These are phyloP conservation scores for Actinomucor elegans DNA, from an alignment of 371 early-diverging fungal genomes.

Conservation along the genomic window DNA sequence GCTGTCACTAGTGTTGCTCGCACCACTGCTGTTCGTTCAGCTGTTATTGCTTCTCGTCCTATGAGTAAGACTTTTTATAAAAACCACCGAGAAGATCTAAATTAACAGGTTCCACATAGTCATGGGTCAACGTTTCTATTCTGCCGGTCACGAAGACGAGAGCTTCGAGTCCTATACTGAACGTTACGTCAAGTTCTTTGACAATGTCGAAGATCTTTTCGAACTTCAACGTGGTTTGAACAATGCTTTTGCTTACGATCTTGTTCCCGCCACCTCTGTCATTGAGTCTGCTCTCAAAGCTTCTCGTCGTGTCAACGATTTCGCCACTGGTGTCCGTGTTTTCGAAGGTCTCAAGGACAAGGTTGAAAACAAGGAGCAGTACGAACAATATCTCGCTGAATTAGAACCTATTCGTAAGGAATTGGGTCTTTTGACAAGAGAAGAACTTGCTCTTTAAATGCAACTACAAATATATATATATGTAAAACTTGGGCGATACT, in stretches of 20 bases:
- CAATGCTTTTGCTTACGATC: constrained; percentile 94
- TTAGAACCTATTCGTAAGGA: constrained; percentile 83
- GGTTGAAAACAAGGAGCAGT: constrained; percentile 79
- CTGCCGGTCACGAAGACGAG: constrained; percentile 72
- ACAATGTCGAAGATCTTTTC: constrained; percentile 89
- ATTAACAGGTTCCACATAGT: no score
- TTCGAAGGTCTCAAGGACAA: constrained; percentile 92
- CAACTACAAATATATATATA: no score
- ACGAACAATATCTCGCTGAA: constrained; percentile 82
- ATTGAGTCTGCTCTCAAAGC: constrained; percentile 87
- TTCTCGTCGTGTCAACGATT: constrained; percentile 88
- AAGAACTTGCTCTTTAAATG: constrained; percentile 72
- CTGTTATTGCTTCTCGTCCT: constrained; percentile 27
- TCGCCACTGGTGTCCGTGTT: constrained; percentile 87
- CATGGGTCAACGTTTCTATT: constrained; percentile 55
- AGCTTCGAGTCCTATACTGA: constrained; percentile 78
- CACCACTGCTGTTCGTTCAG: constrained; percentile 34
- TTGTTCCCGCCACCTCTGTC: constrained; percentile 87
- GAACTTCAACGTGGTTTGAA: constrained; percentile 96
- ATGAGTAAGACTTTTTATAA: constrained; percentile 16
- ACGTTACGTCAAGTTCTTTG: constrained; percentile 86
- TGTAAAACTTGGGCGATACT: no score
- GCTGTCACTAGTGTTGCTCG: constrained; percentile 41
- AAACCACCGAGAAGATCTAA: no score
- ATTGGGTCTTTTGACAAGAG: constrained; percentile 82